Base-by-base conservation (phyloP, 371 early-diverging fungal species). In the Zancudomyces culisetae region DNA sequence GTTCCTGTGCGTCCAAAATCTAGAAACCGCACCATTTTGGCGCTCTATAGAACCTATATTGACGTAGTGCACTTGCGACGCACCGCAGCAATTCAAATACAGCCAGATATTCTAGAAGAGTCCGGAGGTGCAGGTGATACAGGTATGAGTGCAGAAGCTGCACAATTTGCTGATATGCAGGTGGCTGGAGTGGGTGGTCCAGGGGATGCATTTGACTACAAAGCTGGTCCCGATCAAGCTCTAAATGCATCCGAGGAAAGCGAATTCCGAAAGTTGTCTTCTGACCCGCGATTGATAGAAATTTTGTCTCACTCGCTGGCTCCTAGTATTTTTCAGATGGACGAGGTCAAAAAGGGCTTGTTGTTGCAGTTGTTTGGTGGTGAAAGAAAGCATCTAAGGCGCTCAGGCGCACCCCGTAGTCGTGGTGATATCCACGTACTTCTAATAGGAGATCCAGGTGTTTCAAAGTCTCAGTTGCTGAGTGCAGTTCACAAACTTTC, bases 361-460 rank as follows among this genome's bases (percentile, higher is more conserved):
- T 67, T 99, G 29, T 67, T 99, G 52, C 98, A 98, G 66, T 68
- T 99, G 51, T 95, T 99, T 76, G 99, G 99, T 54, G 99, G 98
- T n/a, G 78, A 84, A 35, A 78, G 88, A 64, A 86, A 87, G 64
- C 57, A 63, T 23, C 75, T 78, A 57, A 70, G 71, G 54, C 77
- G 79, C 49, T 70, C 85, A 43, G 84, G 85, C 18, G 61, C 80
- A 27, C 79, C 93, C 10, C 69, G 66, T 2, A 64, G 73, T 60
- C 77, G 95, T 58, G 96, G 95, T 3, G 98, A 99, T 59, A 94
- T 98, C 60, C 95, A 99, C 63, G 79, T 99, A 20, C 72, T 98
- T 43, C 65, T 99, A 49, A 94, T 98, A 2, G 99, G 99, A 60
- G 99, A 99, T 68, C 99, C 99, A 15, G 99, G 99, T 70, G 94